Base-by-base conservation (phyloP, 1,284 basidiomycete genomes). In the Sanghuangporus weigelae region DNA sequence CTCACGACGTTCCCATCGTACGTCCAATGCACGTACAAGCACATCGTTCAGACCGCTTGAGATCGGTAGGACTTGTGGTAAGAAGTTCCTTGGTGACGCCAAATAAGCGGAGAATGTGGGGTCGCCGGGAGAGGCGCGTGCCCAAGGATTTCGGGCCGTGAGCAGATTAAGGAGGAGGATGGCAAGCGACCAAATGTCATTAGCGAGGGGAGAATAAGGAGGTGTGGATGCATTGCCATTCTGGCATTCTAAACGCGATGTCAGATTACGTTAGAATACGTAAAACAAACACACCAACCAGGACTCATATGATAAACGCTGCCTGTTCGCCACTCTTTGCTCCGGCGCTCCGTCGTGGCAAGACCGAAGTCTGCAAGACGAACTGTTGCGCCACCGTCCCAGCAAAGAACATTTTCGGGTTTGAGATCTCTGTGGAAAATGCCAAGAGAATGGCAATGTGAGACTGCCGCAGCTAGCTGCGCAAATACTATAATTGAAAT, bases 121-220 rank as follows among this genome's bases (percentile, higher is more conserved):
- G 75, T 97, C 94, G 54, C 79, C 77, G 5, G 81, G 75, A 54
- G 80, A 84, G 3, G 96, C 94, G 68, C 84, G 81, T 67, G 85
- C 83, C 96, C 96, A 98, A 5, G 94, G 95, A 73, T 92, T 93
- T 50, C 91, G 85, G 19, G 92, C 91, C 63, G 90, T 90, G 55
- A 94, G 86, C 75, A 98, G 83, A 76, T 96, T 97, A 69, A 90
- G 84, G 59, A 96, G 81, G 67, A 88, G 83, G 68, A 95, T 85
- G 16, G 93, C 94, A 63, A 98, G 80, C 2, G 95, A 89, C 96
- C 96, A 98, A 65, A 98, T 83, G 72, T 98, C 96, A 73, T 87
- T 90, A 65, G 84, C 80, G 23, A 79, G 79, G 21, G 93, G 89
- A 54, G 84, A 89, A 77, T 94, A 96, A 26, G 77, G 77, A 23